Base-by-base conservation (phyloP, 1,139 yeast genomes). In the Blastobotrys petasosporus region DNA sequence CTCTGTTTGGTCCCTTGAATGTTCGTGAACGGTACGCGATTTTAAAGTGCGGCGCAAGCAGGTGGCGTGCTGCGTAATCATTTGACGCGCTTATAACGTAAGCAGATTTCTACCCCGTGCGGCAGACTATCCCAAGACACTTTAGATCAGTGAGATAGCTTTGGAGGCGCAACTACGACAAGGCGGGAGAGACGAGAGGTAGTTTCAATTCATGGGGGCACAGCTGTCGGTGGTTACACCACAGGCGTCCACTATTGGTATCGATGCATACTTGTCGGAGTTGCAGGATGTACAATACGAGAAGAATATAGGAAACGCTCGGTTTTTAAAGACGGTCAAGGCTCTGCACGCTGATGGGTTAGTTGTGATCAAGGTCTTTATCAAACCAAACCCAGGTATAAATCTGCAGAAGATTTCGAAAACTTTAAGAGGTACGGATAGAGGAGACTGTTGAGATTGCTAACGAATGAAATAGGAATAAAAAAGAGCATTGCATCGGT, bases 221-320 rank as follows among this genome's bases (percentile, higher is more conserved):
- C 84, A 85, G 62, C 69, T 90, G 54, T 88, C 97, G 3, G 39
- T 36, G 20, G 68, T 87, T 60, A 87, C 96, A 28, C 96, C 96
- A 5, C 80, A 92, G 11, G 88, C 97, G 2, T 90, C 94, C 3
- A 85, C 97, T 1, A 86, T 92, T 57, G 96, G 95, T 10, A 75
- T 88, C 4, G 88, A 94, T 30, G 90, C 97, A 1, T 92, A 90
- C 58, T 77, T 92, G 33, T 85, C 85, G 57, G 87, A 85, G 44
- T 70, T 92, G 20, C 79, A 79, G 29, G 79, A 81, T 50, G 73
- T 85, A 42, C 90, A 85, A 56, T 90, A 85, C 61, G 74, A 83
- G 7, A 79, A 82, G 45, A 80, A 79, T 46, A 67, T 86, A 42
- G 74, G 82, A 44, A 82, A 92, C 44, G 81, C 92, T 11, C 74